These are phyloP conservation scores for Tetracladium setigerum DNA, from an alignment of 495 filamentous ascomycete genomes.

Conservation along the genomic window DNA sequence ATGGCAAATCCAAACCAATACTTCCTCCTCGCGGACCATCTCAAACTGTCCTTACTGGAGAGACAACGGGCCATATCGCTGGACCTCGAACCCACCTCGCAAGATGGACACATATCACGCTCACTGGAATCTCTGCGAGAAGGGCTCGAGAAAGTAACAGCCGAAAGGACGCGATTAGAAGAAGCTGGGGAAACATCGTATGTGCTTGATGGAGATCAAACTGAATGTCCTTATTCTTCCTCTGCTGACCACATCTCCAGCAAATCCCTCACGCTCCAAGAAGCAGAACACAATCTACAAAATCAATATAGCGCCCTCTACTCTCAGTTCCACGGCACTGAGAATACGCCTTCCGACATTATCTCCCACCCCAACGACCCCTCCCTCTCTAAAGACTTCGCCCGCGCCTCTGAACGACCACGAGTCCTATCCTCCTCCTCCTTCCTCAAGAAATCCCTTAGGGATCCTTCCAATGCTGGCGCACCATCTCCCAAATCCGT, in stretches of 20 bases:
- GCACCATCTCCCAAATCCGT: conserved; percentile 57
- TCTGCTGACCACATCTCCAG: conserved; percentile 23
- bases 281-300: conserved; percentile 43
- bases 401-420: conserved; percentile 44
- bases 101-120: conserved; percentile 83
- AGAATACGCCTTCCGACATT: conserved; percentile 34
- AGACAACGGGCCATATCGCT: conserved; percentile 83
- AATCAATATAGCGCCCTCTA: conserved; percentile 52
- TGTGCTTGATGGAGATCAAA: neutral
- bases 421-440: conserved; percentile 30
- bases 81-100: conserved; percentile 74
- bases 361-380: conserved; percentile 60
- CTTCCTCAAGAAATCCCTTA: conserved; percentile 29
- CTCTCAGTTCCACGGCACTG: conserved; percentile 53
- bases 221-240: neutral
- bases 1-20: conserved; percentile 58
- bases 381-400: conserved; percentile 57
- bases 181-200: conserved; percentile 53
- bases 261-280: conserved; percentile 34
- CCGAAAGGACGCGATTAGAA: conserved; percentile 54
- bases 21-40: conserved; percentile 67
- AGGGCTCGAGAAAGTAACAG: conserved; percentile 68
- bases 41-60: conserved; percentile 76
- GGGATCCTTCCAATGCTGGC: conserved; percentile 6
- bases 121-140: conserved; percentile 81